phyloP scores from a whole-genome alignment of 192 early-diverging fungal species.

The Mortierella antarctica region DNA sequence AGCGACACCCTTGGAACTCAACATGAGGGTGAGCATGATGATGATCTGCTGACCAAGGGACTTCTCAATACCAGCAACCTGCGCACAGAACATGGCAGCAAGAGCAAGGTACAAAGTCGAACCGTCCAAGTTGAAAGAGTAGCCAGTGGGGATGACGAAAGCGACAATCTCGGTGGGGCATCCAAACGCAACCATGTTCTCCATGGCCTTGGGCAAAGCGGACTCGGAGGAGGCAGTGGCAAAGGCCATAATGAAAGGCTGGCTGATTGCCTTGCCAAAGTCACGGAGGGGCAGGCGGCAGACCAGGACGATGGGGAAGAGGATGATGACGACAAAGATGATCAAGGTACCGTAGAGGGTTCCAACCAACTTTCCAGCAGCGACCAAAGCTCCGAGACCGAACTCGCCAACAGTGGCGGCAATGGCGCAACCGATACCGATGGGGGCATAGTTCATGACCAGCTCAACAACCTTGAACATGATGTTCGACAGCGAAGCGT shows the following conservation, averaged over 20 bases:
- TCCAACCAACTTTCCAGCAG: slow-evolving; percentile 75
- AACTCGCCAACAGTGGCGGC: slow-evolving; percentile 70
- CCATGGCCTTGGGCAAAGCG: slow-evolving; percentile 75
- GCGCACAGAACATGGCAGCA: slow-evolving; percentile 77
- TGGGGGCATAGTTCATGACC: slow-evolving; percentile 75
- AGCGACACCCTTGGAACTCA: slow-evolving; percentile 75
- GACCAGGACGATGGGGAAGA: slow-evolving; percentile 69
- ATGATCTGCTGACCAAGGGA: slow-evolving; percentile 68
- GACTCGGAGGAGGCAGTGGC: slow-evolving; percentile 80
- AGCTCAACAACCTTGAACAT: slow-evolving; percentile 75
- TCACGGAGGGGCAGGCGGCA: slow-evolving; percentile 64
- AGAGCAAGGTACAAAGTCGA: slow-evolving; percentile 78
- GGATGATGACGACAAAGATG: slow-evolving; percentile 66
- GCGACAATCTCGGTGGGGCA: slow-evolving; percentile 71
- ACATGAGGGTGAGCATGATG: slow-evolving; percentile 74
- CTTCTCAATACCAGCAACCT: slow-evolving; percentile 64
- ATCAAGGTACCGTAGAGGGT: slow-evolving; percentile 67
- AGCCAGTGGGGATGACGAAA: slow-evolving; percentile 78
- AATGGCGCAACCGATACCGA: slow-evolving; percentile 72
- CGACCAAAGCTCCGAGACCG: slow-evolving; percentile 65
- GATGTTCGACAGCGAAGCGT: slow-evolving; percentile 62
- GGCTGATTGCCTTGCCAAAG: slow-evolving; percentile 60
- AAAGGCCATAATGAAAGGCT: slow-evolving; percentile 80
- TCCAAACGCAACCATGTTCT: slow-evolving; percentile 75
- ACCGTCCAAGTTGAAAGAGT: slow-evolving; percentile 84